Evolutionary conservation across 176 grass and related monocot genomes (phyloP), one percentile per base, ranked within the genome.

Genomic region (Carex kokanica): DNA sequence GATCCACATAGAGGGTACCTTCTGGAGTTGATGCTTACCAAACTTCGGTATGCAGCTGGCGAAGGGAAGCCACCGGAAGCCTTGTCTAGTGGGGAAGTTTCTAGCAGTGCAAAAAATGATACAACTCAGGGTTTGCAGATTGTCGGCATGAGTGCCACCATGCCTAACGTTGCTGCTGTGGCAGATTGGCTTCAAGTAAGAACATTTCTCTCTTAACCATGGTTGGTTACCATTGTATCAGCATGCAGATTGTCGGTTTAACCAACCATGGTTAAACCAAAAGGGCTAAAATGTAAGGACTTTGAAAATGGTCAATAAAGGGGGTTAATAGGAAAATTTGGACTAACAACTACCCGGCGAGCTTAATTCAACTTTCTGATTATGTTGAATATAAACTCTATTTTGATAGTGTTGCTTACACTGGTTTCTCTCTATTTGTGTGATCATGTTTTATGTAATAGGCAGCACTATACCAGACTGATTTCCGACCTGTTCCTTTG

Each of bases 161-260:
- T 98, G 95, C 92, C 95, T 80, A 98, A 98, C 21, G 89, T 98
- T 49, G 92, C 87, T 84, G 92, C 89, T 29, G 90, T 94, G 57
- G 95, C 95, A 82, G 86, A 91, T 86, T 98, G 95, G 95, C 92
- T 98, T 86, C 92, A 94, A 91, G 94, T 97, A 90, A 89, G 88
- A 84, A 53, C 45, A 32, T 78, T 69, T 41, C 43, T 23, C 49
- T 77, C 14, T 77, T 47, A 55, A 27, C 23, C 23, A 53, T 54
- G 14, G 47, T 55, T 77, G 72, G 23, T 55, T 29, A 75, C 47
- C 49, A 55, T 77, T 20, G 9, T 70, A 20, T 55, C 24, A 18
- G 45, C 49, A 75, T 77, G 47, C 36, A 38, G 36, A 38, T 38
- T 38, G 36, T 38, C 36, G 36, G 36, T 38, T 77, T 47, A 55